phyloP scores from a whole-genome alignment of 2,329 filamentous ascomycete species.

The Calonectria fujianensis region DNA sequence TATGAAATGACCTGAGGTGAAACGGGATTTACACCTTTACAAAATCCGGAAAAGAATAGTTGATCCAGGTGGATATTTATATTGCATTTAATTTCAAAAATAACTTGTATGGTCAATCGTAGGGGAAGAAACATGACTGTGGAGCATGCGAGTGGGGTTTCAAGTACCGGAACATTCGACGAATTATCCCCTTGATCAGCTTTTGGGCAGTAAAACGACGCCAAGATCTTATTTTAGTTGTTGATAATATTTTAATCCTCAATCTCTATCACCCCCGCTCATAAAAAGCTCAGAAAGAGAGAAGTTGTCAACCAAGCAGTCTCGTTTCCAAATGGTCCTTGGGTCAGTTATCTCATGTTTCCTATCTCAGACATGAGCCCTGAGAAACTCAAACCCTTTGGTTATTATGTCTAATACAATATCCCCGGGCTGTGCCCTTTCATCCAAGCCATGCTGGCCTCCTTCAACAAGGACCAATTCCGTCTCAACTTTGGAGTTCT shows the following conservation, averaged over 20 bases:
- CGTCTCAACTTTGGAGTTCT: neutral
- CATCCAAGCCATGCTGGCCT: neutral
- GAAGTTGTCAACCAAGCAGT: neutral
- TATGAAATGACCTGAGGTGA: neutral
- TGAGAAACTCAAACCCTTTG: neutral
- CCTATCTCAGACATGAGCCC: neutral
- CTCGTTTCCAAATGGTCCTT: neutral
- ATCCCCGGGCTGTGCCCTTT: neutral
- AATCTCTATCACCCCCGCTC: neutral
- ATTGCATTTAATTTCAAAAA: neutral
- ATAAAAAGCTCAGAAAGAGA: neutral
- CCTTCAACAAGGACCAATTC: neutral
- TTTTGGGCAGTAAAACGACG: no score
- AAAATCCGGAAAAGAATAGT: neutral
- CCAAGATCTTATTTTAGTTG: no score
- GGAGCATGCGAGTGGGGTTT: no score
- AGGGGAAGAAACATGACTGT: no score
- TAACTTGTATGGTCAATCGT: no score
- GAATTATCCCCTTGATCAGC: no score
- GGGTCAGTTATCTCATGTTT: neutral
- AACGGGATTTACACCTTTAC: neutral
- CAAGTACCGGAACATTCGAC: no score
- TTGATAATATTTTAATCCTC: neutral
- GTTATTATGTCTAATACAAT: neutral
- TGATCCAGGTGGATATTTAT: neutral